Conservation (phyloP, 2,329 filamentous ascomycete genomes). For the Xylariaceae sp. region DNA sequence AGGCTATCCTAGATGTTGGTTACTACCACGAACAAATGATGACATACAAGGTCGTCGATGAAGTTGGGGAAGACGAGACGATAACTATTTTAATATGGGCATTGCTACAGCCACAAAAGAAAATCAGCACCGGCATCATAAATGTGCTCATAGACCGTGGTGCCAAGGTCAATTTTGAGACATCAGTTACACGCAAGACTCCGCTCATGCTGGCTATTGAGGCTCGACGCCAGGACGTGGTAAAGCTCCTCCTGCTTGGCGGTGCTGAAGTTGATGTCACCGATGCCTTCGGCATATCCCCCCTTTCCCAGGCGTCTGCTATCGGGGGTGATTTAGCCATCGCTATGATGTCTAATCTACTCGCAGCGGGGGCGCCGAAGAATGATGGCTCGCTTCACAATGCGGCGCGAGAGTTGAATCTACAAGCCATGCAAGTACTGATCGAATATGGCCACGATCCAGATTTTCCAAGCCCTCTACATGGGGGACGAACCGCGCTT, state of each 20-base stretch:
- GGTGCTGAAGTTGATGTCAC: slow-evolving; percentile 59
- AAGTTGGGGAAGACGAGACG: slow-evolving; percentile 50
- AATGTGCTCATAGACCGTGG: slow-evolving; percentile 51
- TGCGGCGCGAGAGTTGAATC: slow-evolving; percentile 57
- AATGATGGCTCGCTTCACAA: slow-evolving; percentile 69
- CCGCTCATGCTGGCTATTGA: slow-evolving; percentile 60
- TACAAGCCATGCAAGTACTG: slow-evolving; percentile 54
- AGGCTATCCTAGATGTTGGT: slow-evolving; percentile 54
- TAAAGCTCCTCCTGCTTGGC: slow-evolving; percentile 53
- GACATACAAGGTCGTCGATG: slow-evolving; percentile 42
- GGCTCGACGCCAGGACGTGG: slow-evolving; percentile 54
- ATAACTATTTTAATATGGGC: slow-evolving; percentile 61
- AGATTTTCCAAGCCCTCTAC: slow-evolving; percentile 62
- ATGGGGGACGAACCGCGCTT: slow-evolving; percentile 61
- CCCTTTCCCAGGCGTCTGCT: slow-evolving; percentile 57
- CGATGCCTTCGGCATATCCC: slow-evolving; percentile 57
- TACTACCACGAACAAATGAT: slow-evolving; percentile 58
- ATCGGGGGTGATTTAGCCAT: slow-evolving; percentile 53
- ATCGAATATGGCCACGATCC: slow-evolving; percentile 59
- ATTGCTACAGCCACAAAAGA: slow-evolving; percentile 61
- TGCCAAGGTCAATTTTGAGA: slow-evolving; percentile 56
- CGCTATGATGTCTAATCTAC: slow-evolving; percentile 52
- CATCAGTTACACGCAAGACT: slow-evolving; percentile 50
- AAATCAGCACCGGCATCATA: slow-evolving; percentile 57
- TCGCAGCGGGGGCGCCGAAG: slow-evolving; percentile 53